These are phyloP conservation scores for Aureobasidium vineae DNA, from an alignment of 2,329 filamentous ascomycete genomes.

Conservation along the genomic window DNA sequence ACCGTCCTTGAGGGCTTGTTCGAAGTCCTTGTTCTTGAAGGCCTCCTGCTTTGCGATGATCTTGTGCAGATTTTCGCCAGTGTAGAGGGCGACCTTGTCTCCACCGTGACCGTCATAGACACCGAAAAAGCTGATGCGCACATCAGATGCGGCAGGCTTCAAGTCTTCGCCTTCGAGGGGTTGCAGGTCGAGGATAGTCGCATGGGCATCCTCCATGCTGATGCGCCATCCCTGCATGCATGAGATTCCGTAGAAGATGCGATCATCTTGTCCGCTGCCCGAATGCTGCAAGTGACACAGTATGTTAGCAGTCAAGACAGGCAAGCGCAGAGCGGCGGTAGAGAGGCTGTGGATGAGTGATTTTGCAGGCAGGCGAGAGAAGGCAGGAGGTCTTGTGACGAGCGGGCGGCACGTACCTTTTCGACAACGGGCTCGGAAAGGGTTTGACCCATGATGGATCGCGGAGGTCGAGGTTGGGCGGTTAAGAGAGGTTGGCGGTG, in stretches of 20 bases:
- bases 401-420: slow-evolving; percentile 67
- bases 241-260: slow-evolving; percentile 88
- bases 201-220: slow-evolving; percentile 98
- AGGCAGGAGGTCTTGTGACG: slow-evolving; percentile 22
- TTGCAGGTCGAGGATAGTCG: slow-evolving; percentile 82
- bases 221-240: slow-evolving; percentile 99
- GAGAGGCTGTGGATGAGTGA: background rate
- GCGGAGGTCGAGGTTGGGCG: slow-evolving; percentile 1
- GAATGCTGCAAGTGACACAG: slow-evolving; percentile 63
- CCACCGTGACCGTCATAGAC: slow-evolving; percentile 98
- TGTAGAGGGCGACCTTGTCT: slow-evolving; percentile 91
- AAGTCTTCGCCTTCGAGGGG: slow-evolving; percentile 55
- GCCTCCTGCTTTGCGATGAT: slow-evolving; percentile 94
- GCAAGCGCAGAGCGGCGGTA: background rate
- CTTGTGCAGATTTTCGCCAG: slow-evolving; percentile 87
- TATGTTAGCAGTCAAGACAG: slow-evolving; percentile 11
- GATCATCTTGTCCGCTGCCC: slow-evolving; percentile 85
- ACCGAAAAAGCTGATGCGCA: slow-evolving; percentile 89
- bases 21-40: slow-evolving; percentile 86
- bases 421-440: slow-evolving; percentile 98
- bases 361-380: slow-evolving; percentile 9
- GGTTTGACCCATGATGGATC: slow-evolving; percentile 86
- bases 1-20: slow-evolving; percentile 94
- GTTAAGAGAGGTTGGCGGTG: background rate
- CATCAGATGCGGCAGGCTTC: slow-evolving; percentile 60